Base-by-base conservation (phyloP, 306 rosid genomes). In the Medicago lupulina region DNA sequence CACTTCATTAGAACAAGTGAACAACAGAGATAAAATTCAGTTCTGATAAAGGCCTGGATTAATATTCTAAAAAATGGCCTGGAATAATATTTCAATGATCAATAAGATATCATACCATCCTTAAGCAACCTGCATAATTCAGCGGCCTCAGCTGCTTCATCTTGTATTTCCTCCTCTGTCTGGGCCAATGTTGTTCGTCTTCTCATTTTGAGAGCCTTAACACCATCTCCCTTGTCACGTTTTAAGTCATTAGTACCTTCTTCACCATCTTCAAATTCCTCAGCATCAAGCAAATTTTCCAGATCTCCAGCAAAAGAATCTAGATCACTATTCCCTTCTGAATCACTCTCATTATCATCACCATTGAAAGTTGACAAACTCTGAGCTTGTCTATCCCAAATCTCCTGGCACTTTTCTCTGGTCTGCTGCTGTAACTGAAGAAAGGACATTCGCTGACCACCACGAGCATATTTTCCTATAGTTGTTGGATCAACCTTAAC, bases 241-340 rank as follows among this genome's bases (percentile, higher is more conserved):
- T 88, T 86, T 66, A 89, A 74, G 76, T 85, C 94, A 77, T 82
- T 73, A 55, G 87, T 86, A 76, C 89, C 96, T 62, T 86, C 93
- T 38, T 78, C 90, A 53, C 85, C 97, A 76, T 91, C 97, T 84
- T 95, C 97, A 85, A 76, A 88, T 85, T 90, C 98, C 86, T 92
- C 98, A 51, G 97, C 97, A 85, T 95, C 98, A 79, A 95, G 98
- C 73, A 95, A 87, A 83, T 92, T 95, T 82, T 95, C 98, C 61
- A 95, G 86, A 86, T 95, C 98, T 60, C 98, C 98, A 55, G 98
- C 97, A 89, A 92, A 95, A 70, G 97, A 95, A 88, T 95, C 98
- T 18, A 95, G 85, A 82, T 95, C 98, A 63, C 98, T 95, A 76
- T 95, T 92, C 73, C 80, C 97, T 80, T 95, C 98, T 28, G 97